phyloP scores from a whole-genome alignment of 352 stramenopile genomes.

The Phytophthora pini region DNA sequence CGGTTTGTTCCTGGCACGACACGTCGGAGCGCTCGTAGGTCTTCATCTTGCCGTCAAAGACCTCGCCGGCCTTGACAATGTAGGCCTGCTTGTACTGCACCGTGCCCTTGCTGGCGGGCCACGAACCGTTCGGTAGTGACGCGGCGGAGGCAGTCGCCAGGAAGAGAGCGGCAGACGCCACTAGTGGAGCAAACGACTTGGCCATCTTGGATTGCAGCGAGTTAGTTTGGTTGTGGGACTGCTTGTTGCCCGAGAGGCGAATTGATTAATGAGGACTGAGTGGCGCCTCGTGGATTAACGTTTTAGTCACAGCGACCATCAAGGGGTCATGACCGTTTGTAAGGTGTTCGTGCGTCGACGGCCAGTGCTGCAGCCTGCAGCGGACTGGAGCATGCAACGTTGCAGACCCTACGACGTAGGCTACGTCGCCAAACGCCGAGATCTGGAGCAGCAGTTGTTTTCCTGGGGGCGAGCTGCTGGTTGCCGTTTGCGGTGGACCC shows the following conservation, averaged over 20 bases:
- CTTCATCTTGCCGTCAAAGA: constrained; percentile 5
- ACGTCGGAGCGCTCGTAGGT: neutral
- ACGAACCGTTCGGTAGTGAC: constrained; percentile 26
- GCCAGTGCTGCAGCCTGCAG: neutral
- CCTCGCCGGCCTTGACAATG: constrained; percentile 13
- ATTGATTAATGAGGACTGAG: neutral
- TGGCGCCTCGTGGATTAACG: neutral
- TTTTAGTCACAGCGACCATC: constrained; percentile 15
- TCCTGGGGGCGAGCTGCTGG: neutral
- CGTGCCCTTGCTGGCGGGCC: neutral
- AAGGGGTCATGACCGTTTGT: constrained; percentile 8
- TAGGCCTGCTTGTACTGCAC: constrained; percentile 19
- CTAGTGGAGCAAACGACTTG: constrained; percentile 7
- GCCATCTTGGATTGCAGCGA: constrained; percentile 2
- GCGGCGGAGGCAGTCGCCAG: constrained; percentile 4
- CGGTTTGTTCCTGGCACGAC: neutral
- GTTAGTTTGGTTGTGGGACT: neutral
- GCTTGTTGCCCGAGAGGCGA: too few relatives aligned
- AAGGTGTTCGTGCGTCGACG: neutral
- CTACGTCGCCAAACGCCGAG: neutral
- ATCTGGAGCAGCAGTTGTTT: constrained; percentile 1
- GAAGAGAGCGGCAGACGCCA: constrained; percentile 8
- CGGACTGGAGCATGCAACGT: neutral
- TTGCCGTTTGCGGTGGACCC: neutral
- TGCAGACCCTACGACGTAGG: neutral